phyloP scores from a whole-genome alignment of 2,329 filamentous ascomycete genomes.

The Cladosporium velox region DNA sequence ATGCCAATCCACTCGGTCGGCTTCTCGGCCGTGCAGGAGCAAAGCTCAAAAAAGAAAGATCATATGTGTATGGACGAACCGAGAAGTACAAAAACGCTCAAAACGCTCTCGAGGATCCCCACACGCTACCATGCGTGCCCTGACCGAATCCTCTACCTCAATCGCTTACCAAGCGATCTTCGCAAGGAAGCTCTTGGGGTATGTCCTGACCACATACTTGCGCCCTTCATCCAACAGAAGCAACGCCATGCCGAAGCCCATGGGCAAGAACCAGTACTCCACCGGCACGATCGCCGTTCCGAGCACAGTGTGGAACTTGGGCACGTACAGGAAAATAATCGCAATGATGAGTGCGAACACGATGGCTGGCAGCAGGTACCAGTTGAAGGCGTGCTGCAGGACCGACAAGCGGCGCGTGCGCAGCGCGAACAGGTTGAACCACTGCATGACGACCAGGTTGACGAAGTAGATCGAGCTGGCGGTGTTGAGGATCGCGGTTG shows the following conservation, averaged over 20 bases:
- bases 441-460: conserved; percentile 79
- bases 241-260: conserved; percentile 67
- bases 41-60: neutral
- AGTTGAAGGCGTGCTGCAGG: conserved; percentile 74
- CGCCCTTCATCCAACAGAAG: conserved; percentile 67
- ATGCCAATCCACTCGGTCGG: neutral
- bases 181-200: conserved; percentile 59
- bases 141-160: neutral
- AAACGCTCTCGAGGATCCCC: neutral
- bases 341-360: conserved; percentile 68
- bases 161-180: conserved; percentile 61
- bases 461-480: conserved; percentile 78
- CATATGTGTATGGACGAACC: neutral
- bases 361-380: conserved; percentile 70
- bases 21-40: too few species aligned
- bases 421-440: conserved; percentile 72
- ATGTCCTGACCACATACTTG: conserved; percentile 63
- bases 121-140: neutral
- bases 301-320: conserved; percentile 62
- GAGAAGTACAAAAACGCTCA: neutral
- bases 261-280: conserved; percentile 75
- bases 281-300: conserved; percentile 65
- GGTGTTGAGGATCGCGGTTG: conserved; percentile 59
- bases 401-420: conserved; percentile 62
- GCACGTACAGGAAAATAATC: conserved; percentile 67